Conservation (phyloP, 2,329 filamentous ascomycete genomes). For the Epichloe gansuensis region DNA sequence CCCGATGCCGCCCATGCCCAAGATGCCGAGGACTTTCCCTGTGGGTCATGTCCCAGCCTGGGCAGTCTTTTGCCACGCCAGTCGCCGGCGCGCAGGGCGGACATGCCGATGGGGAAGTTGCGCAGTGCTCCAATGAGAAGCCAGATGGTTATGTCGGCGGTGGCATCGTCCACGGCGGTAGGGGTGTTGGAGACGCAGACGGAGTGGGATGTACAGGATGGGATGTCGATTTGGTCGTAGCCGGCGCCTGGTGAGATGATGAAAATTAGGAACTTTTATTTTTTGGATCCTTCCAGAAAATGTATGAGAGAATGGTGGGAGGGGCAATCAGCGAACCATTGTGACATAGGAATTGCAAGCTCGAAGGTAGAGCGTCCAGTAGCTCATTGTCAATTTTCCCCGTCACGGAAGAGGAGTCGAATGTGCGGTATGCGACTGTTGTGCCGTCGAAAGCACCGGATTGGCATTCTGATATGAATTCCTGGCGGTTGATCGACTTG, state of each 20-base stretch:
- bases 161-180: constrained; percentile 70
- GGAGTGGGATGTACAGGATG: constrained; percentile 53
- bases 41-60: constrained; percentile 61
- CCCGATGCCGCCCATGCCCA: constrained; percentile 82
- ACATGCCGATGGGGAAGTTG: constrained; percentile 57
- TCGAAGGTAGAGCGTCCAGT: constrained; percentile 42
- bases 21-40: constrained; percentile 66
- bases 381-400: constrained; percentile 61
- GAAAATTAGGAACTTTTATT: background rate
- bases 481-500: constrained; percentile 45
- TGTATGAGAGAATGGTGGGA: background rate
- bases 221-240: constrained; percentile 71
- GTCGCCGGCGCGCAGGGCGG: constrained; percentile 49
- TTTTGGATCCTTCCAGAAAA: background rate
- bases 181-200: constrained; percentile 72
- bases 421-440: constrained; percentile 58
- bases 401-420: constrained; percentile 49
- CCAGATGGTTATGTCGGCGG: constrained; percentile 71
- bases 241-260: constrained; percentile 48
- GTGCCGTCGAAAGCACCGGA: constrained; percentile 55
- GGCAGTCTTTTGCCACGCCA: constrained; percentile 51
- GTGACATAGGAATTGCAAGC: constrained; percentile 46
- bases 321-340: constrained; percentile 32
- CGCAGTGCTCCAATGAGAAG: constrained; percentile 70
- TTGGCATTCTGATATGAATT: constrained; percentile 57